phyloP scores from a whole-genome alignment of 2,329 filamentous ascomycete species.

The Sclerotinia sclerotiorum region DNA sequence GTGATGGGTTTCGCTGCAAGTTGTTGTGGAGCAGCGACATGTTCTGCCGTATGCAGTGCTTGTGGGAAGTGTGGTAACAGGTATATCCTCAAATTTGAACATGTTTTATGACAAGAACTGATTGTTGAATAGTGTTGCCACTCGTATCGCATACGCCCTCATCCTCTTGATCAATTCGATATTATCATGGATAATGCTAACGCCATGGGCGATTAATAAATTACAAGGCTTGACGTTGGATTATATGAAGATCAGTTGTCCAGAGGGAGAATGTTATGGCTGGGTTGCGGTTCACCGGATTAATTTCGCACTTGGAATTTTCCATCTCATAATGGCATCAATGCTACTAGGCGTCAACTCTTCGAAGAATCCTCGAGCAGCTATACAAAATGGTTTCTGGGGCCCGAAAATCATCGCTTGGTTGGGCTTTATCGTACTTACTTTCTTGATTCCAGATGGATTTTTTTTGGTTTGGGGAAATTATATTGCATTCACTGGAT shows the following conservation, averaged over 20 bases:
- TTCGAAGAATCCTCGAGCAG: constrained; percentile 82
- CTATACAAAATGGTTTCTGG: constrained; percentile 98
- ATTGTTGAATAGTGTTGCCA: constrained; percentile 70
- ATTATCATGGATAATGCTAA: constrained; percentile 98
- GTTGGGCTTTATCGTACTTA: constrained; percentile 81
- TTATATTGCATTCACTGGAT: constrained; percentile 83
- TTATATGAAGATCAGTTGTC: constrained; percentile 93
- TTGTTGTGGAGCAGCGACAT: constrained; percentile 95
- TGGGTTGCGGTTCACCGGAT: constrained; percentile 97
- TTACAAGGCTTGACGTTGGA: constrained; percentile 88
- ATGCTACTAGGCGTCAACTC: constrained; percentile 83
- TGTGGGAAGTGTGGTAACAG: constrained; percentile 98
- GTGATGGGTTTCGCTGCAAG: constrained; percentile 77
- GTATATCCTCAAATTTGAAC: constrained; percentile 46
- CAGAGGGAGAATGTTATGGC: constrained; percentile 86
- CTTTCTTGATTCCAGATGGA: constrained; percentile 90
- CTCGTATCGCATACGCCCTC: constrained; percentile 92
- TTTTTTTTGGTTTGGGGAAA: constrained; percentile 98
- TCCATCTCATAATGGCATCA: constrained; percentile 83
- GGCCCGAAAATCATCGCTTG: constrained; percentile 92
- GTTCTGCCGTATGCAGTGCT: constrained; percentile 90
- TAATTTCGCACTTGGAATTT: constrained; percentile 94
- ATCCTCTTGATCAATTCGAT: constrained; percentile 96
- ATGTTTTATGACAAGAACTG: neutral
- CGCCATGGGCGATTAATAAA: constrained; percentile 96